A percentile compares a stretch with the other conserved stretches of the same genome.
Conservation (phyloP, 2,329 filamentous ascomycete genomes). For the Orbilia ellipsospora region DNA sequence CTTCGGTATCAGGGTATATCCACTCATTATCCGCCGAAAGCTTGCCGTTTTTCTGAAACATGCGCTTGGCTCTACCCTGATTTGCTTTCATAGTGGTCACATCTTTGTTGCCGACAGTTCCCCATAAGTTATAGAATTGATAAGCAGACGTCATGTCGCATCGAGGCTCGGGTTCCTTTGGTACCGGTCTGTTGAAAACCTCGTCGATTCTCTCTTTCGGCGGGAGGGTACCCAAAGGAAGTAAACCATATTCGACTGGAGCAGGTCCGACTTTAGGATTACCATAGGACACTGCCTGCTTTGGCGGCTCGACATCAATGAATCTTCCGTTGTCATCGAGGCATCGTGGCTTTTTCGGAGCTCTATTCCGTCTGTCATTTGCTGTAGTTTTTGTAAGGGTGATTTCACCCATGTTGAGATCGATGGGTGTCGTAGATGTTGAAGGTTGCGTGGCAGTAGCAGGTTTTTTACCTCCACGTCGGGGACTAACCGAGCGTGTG, state of each 20-base stretch:
- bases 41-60: conserved; percentile 33
- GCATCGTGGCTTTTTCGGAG: conserved; percentile 6
- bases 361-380: conserved; percentile 24
- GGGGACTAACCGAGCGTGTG: conserved; percentile 45
- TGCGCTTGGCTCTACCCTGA: conserved; percentile 44
- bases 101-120: conserved; percentile 49
- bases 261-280: conserved; percentile 35
- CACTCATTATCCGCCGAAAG: conserved; percentile 36
- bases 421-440: conserved; percentile 23
- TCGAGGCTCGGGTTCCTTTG: conserved; percentile 44
- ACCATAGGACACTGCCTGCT: conserved; percentile 38
- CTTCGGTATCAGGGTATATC: conserved; percentile 44
- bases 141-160: conserved; percentile 37
- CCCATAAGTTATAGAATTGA: conserved; percentile 44
- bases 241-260: conserved; percentile 48
- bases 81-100: conserved; percentile 40
- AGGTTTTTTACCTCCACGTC: conserved; percentile 28
- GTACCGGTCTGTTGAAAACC: conserved; percentile 50
- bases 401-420: conserved; percentile 1
- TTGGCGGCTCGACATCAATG: conserved; percentile 40
- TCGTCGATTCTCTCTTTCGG: conserved; percentile 51
- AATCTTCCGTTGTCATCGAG: conserved; percentile 41
- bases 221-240: conserved; percentile 47
- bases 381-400: conserved; percentile 15
- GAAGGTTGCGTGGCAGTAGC: conserved; percentile 13